phyloP scores from a whole-genome alignment of 768 basidiomycete genomes.

The Tricholoma sp. region DNA sequence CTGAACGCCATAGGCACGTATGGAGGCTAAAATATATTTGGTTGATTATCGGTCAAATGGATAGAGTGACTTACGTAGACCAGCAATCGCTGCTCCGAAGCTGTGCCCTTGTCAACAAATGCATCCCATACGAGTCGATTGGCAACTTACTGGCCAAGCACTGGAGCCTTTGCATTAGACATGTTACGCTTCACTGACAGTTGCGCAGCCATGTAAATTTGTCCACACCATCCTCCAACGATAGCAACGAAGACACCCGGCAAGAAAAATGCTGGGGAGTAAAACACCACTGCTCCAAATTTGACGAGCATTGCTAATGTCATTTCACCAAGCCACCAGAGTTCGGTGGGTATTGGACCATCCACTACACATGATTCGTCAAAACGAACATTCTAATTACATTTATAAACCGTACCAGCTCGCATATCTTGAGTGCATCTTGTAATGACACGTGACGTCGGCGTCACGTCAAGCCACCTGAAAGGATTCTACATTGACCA shows the following conservation, averaged over 20 bases:
- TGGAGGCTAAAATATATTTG: slow-evolving; percentile 32
- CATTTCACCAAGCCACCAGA: slow-evolving; percentile 25
- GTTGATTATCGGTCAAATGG: not conserved
- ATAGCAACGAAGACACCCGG: slow-evolving; percentile 38
- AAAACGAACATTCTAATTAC: slow-evolving; percentile 20
- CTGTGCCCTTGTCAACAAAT: slow-evolving; percentile 14
- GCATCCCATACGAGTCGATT: slow-evolving; percentile 14
- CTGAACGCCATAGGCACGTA: slow-evolving; percentile 64
- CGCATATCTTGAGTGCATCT: slow-evolving; percentile 66
- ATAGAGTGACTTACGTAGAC: slow-evolving; percentile 34
- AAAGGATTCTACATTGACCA: too few relatives aligned
- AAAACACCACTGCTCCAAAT: slow-evolving; percentile 37
- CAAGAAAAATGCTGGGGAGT: slow-evolving; percentile 42
- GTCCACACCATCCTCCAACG: slow-evolving; percentile 38
- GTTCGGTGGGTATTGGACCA: slow-evolving; percentile 23
- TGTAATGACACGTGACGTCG: slow-evolving; percentile 50
- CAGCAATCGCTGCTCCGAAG: slow-evolving; percentile 54
- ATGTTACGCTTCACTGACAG: slow-evolving; percentile 44
- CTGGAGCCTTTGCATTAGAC: slow-evolving; percentile 34
- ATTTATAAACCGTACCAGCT: slow-evolving; percentile 24
- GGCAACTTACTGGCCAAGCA: slow-evolving; percentile 35
- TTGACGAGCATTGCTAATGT: slow-evolving; percentile 34
- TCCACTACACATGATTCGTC: slow-evolving; percentile 43
- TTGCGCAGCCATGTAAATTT: slow-evolving; percentile 42
- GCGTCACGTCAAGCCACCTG: slow-evolving; percentile 48